Evolutionary conservation across 208 protist genomes (phyloP).

Genomic region (Novymonas esmeraldas): DNA sequence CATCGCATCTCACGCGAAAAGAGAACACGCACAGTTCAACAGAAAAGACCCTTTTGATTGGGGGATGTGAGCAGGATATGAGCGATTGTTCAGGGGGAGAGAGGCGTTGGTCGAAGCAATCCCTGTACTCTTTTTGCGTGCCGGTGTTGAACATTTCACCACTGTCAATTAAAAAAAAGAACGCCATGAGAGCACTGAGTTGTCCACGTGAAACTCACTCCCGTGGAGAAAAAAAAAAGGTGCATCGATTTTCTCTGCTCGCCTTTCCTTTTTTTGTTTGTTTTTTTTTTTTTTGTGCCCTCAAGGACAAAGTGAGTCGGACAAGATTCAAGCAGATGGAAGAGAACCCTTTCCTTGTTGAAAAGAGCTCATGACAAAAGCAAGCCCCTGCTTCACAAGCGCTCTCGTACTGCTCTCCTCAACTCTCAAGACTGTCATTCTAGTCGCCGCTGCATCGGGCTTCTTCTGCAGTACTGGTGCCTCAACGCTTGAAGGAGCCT

Average conservation of each 20-base stretch:
- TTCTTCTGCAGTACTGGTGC: background rate
- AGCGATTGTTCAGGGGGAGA: no score
- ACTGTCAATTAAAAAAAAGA: no score
- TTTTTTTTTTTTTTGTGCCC: background rate
- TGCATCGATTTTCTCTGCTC: background rate
- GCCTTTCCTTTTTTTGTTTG: background rate
- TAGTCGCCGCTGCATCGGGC: background rate
- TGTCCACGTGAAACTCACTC: no score
- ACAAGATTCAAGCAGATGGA: slow-evolving; percentile 6
- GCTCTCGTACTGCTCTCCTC: slow-evolving; percentile 12
- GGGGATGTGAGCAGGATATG: no score
- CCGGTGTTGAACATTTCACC: no score
- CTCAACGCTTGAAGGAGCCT: slow-evolving; percentile 9
- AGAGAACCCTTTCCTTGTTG: background rate
- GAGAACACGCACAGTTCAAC: no score
- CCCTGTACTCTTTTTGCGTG: no score
- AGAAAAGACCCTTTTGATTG: no score
- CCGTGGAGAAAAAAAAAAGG: no score
- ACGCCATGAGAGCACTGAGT: no score
- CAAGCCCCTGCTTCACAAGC: slow-evolving; percentile 31
- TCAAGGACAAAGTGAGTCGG: background rate
- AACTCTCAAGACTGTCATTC: slow-evolving; percentile 8
- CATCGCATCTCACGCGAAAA: background rate
- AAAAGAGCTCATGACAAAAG: slow-evolving; percentile 23
- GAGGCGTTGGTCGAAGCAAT: no score